Percentiles rank a stretch among this genome's conserved stretches.
Conservation (phyloP, 345 rosid genomes). For the Citrus sp. region DNA sequence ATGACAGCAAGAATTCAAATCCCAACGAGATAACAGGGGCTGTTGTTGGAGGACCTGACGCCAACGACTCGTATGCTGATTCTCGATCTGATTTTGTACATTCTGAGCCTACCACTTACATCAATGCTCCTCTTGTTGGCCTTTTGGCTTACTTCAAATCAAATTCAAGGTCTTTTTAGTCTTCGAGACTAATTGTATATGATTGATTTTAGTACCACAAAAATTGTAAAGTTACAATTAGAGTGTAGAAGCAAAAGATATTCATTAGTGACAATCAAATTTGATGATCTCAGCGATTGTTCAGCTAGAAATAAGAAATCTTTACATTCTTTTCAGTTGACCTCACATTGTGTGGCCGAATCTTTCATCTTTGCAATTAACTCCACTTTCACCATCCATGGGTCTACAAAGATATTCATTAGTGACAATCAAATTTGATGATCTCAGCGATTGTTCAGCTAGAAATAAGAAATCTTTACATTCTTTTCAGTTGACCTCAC, state of each 20-base stretch:
- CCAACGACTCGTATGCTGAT: conserved; percentile 50
- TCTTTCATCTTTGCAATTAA: not conserved
- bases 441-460: not conserved
- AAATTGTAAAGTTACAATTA: not conserved
- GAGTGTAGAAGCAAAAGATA: not conserved
- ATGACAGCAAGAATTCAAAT: conserved; percentile 35
- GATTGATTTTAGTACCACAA: not conserved
- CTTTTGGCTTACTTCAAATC: conserved; percentile 53
- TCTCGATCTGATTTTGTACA: conserved; percentile 42
- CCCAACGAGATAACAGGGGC: conserved; percentile 73
- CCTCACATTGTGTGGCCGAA: not conserved
- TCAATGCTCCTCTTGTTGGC: conserved; percentile 64
- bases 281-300: not conserved
- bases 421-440: not conserved
- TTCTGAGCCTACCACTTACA: conserved; percentile 62
- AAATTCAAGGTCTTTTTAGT: not conserved
- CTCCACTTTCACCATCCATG: not conserved
- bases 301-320: not conserved
- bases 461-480: not conserved
- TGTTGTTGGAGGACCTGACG: conserved; percentile 72
- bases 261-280: not conserved
- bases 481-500: not conserved
- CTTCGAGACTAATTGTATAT: not conserved
- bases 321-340: not conserved
- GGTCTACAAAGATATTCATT: too few species aligned